A percentile compares a stretch with the other conserved stretches of the same genome.
Evolutionary conservation across 225 moss, liverwort and hornwort species (phyloP).

Genomic region (Pseudisothecium myosuroides): DNA sequence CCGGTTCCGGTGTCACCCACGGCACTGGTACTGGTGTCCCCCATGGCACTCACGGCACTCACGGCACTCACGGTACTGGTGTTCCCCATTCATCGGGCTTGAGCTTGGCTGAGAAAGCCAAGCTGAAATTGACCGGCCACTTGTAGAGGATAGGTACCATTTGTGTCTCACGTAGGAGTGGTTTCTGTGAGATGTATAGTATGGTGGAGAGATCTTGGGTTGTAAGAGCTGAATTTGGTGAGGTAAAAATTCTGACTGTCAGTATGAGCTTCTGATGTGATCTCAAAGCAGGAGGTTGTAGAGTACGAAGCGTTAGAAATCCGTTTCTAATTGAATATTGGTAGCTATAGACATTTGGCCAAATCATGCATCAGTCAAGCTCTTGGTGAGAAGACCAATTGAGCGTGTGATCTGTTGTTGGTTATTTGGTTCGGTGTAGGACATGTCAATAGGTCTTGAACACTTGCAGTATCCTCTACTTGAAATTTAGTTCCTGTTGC

Average conservation of each 20-base stretch:
- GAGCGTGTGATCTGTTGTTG: neutral
- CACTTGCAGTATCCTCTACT: neutral
- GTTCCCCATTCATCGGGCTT: neutral
- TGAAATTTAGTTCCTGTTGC: neutral
- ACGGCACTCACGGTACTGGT: neutral
- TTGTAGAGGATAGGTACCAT: neutral
- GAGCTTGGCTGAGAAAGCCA: constrained; percentile 21
- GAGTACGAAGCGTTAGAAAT: neutral
- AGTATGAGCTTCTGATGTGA: neutral
- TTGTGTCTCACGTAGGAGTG: neutral
- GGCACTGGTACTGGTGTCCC: too few species aligned
- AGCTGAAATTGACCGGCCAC: constrained; percentile 27
- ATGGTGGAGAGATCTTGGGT: neutral
- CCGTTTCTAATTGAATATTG: neutral
- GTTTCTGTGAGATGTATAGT: neutral
- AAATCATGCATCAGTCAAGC: neutral
- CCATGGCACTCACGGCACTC: neutral
- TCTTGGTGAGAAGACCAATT: neutral
- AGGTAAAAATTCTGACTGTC: neutral
- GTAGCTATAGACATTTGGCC: neutral
- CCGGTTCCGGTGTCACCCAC: neutral
- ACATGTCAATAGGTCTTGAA: neutral
- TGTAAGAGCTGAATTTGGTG: neutral
- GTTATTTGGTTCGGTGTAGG: neutral
- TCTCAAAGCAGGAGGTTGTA: neutral